Evolutionary conservation across 1,139 yeast species (phyloP).

Genomic region (Yamadazyma oceani): DNA sequence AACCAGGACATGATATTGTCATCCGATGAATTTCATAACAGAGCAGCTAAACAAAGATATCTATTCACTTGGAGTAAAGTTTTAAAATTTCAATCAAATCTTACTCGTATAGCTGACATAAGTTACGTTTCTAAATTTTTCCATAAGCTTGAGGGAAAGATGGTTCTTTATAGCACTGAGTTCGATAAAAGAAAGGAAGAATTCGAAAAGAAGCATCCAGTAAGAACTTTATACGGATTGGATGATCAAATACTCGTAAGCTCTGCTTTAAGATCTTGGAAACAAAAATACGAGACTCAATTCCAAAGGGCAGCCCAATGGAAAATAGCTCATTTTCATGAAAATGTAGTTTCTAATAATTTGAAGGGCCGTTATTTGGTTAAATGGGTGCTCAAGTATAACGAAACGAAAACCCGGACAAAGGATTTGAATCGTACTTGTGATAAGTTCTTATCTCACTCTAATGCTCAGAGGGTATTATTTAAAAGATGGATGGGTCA

Average conservation of each 20-base stretch:
- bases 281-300: slow-evolving; percentile 12
- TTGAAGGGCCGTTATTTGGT: slow-evolving; percentile 15
- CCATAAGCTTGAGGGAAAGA: slow-evolving; percentile 5
- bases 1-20: neutral
- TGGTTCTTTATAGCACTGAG: neutral
- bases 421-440: slow-evolving; percentile 16
- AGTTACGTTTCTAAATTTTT: slow-evolving; percentile 8
- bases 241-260: slow-evolving; percentile 3
- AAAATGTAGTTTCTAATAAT: slow-evolving; percentile 8
- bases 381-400: slow-evolving; percentile 25
- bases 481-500: slow-evolving; percentile 15
- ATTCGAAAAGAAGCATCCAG: neutral
- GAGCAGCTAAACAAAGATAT: neutral
- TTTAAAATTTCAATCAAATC: slow-evolving; percentile 4
- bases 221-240: slow-evolving; percentile 4
- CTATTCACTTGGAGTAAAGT: slow-evolving; percentile 6
- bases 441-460: slow-evolving; percentile 13
- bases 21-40: slow-evolving; percentile 1
- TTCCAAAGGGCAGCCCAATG: slow-evolving; percentile 18
- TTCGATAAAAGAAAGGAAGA: slow-evolving; percentile 1
- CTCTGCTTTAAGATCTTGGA: slow-evolving; percentile 20
- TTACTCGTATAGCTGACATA: slow-evolving; percentile 9
- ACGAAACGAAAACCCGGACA: slow-evolving; percentile 13
- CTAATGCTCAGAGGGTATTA: slow-evolving; percentile 8
- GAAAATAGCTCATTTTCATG: slow-evolving; percentile 19